Evolutionary conservation across 495 filamentous ascomycete species (phyloP), one percentile per base, ranked within the genome.

Genomic region (Penicillium crystallinum): DNA sequence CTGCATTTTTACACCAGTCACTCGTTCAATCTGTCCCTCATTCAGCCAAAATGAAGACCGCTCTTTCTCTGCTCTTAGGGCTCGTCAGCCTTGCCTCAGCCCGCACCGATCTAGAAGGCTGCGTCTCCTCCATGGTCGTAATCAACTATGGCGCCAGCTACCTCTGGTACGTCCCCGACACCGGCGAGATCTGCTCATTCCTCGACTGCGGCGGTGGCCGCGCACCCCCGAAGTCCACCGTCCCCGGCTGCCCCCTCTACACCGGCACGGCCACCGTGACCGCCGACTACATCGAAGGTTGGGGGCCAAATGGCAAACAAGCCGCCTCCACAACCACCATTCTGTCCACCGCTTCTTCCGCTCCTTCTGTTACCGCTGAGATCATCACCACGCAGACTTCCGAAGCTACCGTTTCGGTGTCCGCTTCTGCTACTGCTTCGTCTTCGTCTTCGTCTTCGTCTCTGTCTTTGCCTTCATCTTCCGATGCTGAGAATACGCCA

Each of bases 121-220:
- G 66, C 41, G 51, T 59, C 50, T 62, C 61, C 25, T 64, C 66
- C 19, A 44, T 44, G 17, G 65, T 65, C 33, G 57, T 53, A 33
- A 55, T 67, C 47, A 56, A 66, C 37, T 65, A 63, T 47, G 72
- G 75, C 43, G 72, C 72, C 42, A 75, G 66, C 54, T 54, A 74
- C 36, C 69, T 77, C 66, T 78, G 66, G 66, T 83, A 77, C 59
- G 75, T 80, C 49, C 81, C 80, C 0, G 72, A 59, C 50, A 78
- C 68, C 17, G 81, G 81, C 59, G 78, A 86, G 62, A 73, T 86
- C 63, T 84, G 82, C 74, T 71, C 70, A 5, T 63, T 77, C 38
- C 70, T 81, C 52, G 81, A 85, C 73, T 86, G 84, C 59, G 84
- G 84, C 25, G 84, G 84, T 47, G 83, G 81, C 19, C 73, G 77